Base-by-base conservation (phyloP, 2,329 filamentous ascomycete genomes). In the Fusarium euwallaceae region DNA sequence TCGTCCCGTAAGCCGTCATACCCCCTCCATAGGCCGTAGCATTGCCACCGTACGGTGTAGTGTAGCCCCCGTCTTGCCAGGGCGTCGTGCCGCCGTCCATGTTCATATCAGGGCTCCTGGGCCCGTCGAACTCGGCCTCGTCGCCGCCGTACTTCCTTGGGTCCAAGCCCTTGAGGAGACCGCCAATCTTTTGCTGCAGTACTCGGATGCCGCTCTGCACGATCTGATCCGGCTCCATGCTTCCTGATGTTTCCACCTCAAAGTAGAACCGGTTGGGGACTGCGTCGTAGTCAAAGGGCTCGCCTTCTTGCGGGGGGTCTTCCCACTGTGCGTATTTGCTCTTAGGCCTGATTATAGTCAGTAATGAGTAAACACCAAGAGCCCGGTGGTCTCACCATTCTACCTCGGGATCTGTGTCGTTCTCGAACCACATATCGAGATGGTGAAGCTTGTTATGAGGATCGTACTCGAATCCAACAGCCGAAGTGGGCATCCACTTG, bases 381-480 rank as follows among this genome's bases (percentile, higher is more conserved):
- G n/a, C 4, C 41, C 14, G 12, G 4, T 1, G 12, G 9, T 37
- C 92, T 83, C 86, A 97, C 95, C 95, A 98, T 87, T 98, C 96
- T 79, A 91, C 89, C 69, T 90, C 88, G 2, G 94, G 85, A 83
- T 97, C 93, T 77, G 92, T 90, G 64, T 84, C 82, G 74, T 85
- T 85, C 87, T 99, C 97, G 82, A 95, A 98, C 97, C 97, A 99
- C 83, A 97, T 91, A 80, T 97, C 94, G 66, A 97, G 88, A 84
- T 99, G 97, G 76, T 92, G 91, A 75, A 99, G 87, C 85, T 97
- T 98, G 86, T 99, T 99, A 83, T 97, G 94, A 70, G 97, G 97
- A 82, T 99, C 97, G 83, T 99, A 99, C 84, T 99, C 97, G 82
- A 99, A 99, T 27, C 95, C 95, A 45, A 99, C 92, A 4, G 97